Conservation (phyloP, 108 stramenopile species). For the Nitzschia sp. region DNA sequence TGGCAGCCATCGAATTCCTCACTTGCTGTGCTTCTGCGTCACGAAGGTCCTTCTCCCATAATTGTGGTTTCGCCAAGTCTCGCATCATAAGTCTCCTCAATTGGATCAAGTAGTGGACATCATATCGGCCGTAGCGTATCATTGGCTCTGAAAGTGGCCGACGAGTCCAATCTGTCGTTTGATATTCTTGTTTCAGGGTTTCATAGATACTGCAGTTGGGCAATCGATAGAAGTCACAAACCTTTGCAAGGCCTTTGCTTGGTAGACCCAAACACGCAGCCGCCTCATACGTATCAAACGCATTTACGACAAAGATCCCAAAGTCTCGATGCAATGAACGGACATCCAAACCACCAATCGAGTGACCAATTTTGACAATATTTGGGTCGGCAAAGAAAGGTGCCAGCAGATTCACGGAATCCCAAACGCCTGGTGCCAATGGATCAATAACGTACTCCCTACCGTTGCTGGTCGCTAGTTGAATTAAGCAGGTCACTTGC, state of each 20-base stretch:
- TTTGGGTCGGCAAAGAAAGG: slow-evolving; percentile 81
- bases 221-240: slow-evolving; percentile 76
- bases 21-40: slow-evolving; percentile 16
- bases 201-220: slow-evolving; percentile 54
- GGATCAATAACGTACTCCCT: slow-evolving; percentile 85
- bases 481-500: slow-evolving; percentile 72
- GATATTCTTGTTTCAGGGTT: slow-evolving; percentile 75
- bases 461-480: slow-evolving; percentile 58
- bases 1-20: slow-evolving; percentile 12
- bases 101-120: slow-evolving; percentile 75
- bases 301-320: slow-evolving; percentile 90
- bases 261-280: slow-evolving; percentile 44
- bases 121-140: slow-evolving; percentile 84
- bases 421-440: slow-evolving; percentile 72
- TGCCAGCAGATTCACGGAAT: slow-evolving; percentile 39
- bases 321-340: slow-evolving; percentile 92
- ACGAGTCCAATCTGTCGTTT: slow-evolving; percentile 87
- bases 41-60: neutral
- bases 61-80: slow-evolving; percentile 57
- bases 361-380: slow-evolving; percentile 94
- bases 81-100: slow-evolving; percentile 77
- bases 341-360: slow-evolving; percentile 84
- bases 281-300: slow-evolving; percentile 92
- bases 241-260: slow-evolving; percentile 46
- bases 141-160: slow-evolving; percentile 85